Percentiles rank a stretch among this genome's conserved stretches.
These are phyloP conservation scores for Botrytis fragariae DNA, from an alignment of 2,329 filamentous ascomycete species.

Conservation along the genomic window DNA sequence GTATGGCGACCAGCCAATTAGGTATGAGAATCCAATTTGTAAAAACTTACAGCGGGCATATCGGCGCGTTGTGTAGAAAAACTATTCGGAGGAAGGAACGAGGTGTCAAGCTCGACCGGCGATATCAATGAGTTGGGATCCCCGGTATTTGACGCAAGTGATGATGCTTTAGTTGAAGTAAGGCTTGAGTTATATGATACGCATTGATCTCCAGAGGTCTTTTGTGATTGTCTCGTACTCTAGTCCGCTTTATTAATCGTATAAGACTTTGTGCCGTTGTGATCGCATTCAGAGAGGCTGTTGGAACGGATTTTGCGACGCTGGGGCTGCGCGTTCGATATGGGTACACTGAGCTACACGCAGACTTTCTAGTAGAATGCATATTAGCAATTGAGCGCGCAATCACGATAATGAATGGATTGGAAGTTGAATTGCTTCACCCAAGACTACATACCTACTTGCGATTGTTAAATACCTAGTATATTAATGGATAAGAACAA, in stretches of 20 bases:
- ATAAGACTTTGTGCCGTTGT: neutral
- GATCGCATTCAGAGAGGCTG: neutral
- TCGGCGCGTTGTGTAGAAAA: neutral
- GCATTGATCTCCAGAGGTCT: neutral
- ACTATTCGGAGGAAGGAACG: neutral
- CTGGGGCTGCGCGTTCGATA: neutral
- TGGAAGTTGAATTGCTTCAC: neutral
- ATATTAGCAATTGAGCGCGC: slow-evolving; percentile 4
- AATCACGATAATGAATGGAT: neutral
- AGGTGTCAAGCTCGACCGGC: neutral
- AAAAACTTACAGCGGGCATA: slow-evolving; percentile 19
- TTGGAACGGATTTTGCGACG: neutral
- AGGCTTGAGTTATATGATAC: neutral
- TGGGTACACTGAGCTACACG: neutral
- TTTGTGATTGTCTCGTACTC: neutral
- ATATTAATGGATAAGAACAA: neutral
- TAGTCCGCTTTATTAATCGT: neutral
- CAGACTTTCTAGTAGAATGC: neutral
- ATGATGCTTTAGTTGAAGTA: neutral
- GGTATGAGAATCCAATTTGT: neutral
- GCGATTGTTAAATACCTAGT: neutral
- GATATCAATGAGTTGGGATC: neutral
- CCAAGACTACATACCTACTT: neutral
- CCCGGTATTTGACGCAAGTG: neutral
- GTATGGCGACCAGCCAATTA: neutral